phyloP scores from a whole-genome alignment of 345 rosid genomes.

The Ceriops decandra region DNA sequence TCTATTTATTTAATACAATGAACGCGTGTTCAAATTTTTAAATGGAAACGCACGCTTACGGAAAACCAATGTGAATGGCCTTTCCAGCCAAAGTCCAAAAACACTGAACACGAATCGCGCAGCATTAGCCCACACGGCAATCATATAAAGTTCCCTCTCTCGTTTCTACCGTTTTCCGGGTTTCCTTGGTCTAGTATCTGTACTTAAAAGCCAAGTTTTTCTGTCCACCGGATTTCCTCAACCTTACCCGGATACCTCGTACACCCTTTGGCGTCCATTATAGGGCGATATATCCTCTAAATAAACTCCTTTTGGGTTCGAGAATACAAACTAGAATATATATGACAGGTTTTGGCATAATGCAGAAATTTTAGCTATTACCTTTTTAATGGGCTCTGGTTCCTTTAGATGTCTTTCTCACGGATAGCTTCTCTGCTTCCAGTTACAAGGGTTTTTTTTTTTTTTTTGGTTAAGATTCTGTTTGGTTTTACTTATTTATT shows the following conservation, averaged over 20 bases:
- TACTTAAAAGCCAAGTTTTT: constrained; percentile 21
- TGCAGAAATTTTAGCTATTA: too few species aligned
- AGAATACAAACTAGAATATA: constrained; percentile 20
- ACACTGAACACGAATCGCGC: background rate
- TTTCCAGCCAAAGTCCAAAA: constrained; percentile 17
- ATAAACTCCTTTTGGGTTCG: constrained; percentile 8
- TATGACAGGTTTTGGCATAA: too few species aligned
- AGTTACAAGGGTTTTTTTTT: too few species aligned
- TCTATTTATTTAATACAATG: too few species aligned
- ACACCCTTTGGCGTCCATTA: constrained; percentile 19
- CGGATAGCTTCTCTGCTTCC: constrained; percentile 9
- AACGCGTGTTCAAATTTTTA: too few species aligned
- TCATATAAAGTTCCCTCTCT: background rate
- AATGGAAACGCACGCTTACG: background rate
- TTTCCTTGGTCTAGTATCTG: background rate
- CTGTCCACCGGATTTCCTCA: constrained; percentile 15
- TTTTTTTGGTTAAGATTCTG: too few species aligned
- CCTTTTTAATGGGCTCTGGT: background rate
- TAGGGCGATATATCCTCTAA: constrained; percentile 18
- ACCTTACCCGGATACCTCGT: constrained; percentile 12
- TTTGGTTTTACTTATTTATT: too few species aligned
- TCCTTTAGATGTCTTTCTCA: constrained; percentile 2
- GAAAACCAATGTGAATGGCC: constrained; percentile 25
- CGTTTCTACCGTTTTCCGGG: background rate
- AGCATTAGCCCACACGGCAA: constrained; percentile 8